Evolutionary conservation across 345 rosid genomes (phyloP).

Genomic region (Aquilaria malaccensis): DNA sequence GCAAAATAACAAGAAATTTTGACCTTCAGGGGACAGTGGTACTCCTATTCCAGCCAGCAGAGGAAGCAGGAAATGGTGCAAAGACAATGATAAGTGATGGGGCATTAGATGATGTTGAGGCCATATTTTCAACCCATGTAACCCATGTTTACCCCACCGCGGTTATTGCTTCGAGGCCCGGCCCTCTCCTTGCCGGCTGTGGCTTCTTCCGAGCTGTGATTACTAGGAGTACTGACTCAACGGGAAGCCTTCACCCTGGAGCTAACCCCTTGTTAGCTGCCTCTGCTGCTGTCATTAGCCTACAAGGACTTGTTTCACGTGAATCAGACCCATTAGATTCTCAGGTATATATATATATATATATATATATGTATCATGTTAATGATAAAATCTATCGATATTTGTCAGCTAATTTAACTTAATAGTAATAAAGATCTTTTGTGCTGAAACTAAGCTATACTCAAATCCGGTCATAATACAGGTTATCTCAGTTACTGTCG

Average conservation of each 20-base stretch:
- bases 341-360: slow-evolving; percentile 33
- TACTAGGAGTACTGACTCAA: slow-evolving; percentile 38
- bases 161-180: slow-evolving; percentile 41
- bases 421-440: too few relatives aligned
- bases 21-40: slow-evolving; percentile 44
- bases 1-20: not conserved
- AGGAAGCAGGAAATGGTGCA: slow-evolving; percentile 54
- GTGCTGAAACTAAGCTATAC: too few relatives aligned
- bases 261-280: slow-evolving; percentile 43
- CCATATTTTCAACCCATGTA: slow-evolving; percentile 50
- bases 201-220: slow-evolving; percentile 55
- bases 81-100: slow-evolving; percentile 46
- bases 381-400: not conserved
- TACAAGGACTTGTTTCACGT: slow-evolving; percentile 55
- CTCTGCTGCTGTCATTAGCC: slow-evolving; percentile 47
- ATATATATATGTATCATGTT: not conserved
- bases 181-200: slow-evolving; percentile 58
- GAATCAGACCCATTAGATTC: slow-evolving; percentile 63
- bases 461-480: slow-evolving; percentile 10
- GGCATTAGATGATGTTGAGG: slow-evolving; percentile 44
- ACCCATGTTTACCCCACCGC: slow-evolving; percentile 31
- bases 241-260: too few relatives aligned
- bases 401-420: not conserved
- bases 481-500: slow-evolving; percentile 55
- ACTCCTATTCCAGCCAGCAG: slow-evolving; percentile 67